A percentile compares a stretch with the other conserved stretches of the same genome.
These are phyloP conservation scores for Leccinellum albellum DNA, from an alignment of 768 basidiomycete species.

Conservation along the genomic window DNA sequence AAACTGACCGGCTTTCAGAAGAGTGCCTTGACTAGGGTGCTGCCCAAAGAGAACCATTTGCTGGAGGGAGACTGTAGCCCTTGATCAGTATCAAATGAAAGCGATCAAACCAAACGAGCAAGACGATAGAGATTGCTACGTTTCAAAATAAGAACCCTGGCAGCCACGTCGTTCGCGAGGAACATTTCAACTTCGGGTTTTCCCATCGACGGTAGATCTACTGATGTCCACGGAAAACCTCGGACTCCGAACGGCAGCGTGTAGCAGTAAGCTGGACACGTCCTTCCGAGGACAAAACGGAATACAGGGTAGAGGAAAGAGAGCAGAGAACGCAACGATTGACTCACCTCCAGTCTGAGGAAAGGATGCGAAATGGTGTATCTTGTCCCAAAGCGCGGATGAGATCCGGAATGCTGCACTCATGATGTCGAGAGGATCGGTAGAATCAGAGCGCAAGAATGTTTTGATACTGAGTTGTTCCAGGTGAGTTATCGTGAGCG, in stretches of 20 bases:
- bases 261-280: neutral
- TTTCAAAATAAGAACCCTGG: neutral
- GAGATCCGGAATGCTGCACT: constrained; percentile 62
- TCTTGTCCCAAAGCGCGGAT: constrained; percentile 79
- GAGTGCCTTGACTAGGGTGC: constrained; percentile 17
- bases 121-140: neutral
- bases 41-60: constrained; percentile 19
- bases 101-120: neutral
- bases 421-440: constrained; percentile 25
- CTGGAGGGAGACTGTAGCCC: constrained; percentile 9
- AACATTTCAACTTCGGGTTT: neutral
- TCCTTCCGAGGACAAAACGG: neutral
- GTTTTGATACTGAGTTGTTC: neutral
- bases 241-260: neutral
- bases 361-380: constrained; percentile 87
- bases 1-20: constrained; percentile 15
- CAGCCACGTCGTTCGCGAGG: neutral
- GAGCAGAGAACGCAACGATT: neutral
- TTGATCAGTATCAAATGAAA: constrained; percentile 6
- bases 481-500: constrained; percentile 12
- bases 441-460: neutral
- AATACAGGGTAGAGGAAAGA: too few species aligned
- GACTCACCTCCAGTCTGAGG: constrained; percentile 84
- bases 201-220: neutral
- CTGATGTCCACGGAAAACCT: constrained; percentile 1